Evolutionary conservation across 2,329 filamentous ascomycete genomes (phyloP).

Genomic region (Arthroderma sp.): DNA sequence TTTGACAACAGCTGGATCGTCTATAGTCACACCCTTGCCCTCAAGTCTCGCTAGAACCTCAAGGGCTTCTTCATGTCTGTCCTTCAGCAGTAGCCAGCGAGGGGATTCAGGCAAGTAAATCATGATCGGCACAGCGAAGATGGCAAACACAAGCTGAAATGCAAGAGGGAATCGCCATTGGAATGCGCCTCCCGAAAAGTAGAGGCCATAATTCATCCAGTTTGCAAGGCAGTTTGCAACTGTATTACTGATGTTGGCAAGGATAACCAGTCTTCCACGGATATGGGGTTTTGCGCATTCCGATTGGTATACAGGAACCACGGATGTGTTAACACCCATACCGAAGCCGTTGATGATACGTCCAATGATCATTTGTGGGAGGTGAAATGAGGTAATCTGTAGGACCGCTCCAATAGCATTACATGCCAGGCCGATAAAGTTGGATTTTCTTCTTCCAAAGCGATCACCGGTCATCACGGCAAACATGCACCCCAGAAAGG

Average conservation of each 20-base stretch:
- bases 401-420: slow-evolving; percentile 18
- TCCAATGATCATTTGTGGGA: slow-evolving; percentile 38
- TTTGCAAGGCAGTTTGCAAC: slow-evolving; percentile 34
- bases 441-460: slow-evolving; percentile 25
- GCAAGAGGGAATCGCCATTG: slow-evolving; percentile 37
- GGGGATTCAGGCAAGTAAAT: slow-evolving; percentile 24
- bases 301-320: slow-evolving; percentile 35
- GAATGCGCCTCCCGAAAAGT: slow-evolving; percentile 12
- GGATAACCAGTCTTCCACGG: slow-evolving; percentile 45
- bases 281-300: slow-evolving; percentile 38
- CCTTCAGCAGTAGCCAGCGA: slow-evolving; percentile 16
- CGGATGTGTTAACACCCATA: slow-evolving; percentile 39
- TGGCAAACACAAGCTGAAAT: slow-evolving; percentile 35
- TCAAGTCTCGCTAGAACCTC: slow-evolving; percentile 33
- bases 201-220: slow-evolving; percentile 31
- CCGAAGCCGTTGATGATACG: slow-evolving; percentile 36
- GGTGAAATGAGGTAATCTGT: slow-evolving; percentile 10
- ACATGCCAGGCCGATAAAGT: slow-evolving; percentile 43
- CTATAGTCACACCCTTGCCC: slow-evolving; percentile 30
- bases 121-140: slow-evolving; percentile 28
- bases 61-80: slow-evolving; percentile 30
- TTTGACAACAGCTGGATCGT: slow-evolving; percentile 43
- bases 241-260: slow-evolving; percentile 35
- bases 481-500: not conserved
- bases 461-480: slow-evolving; percentile 10